phyloP scores from a whole-genome alignment of 257 asterid genomes.

The Cruciata laevipes region DNA sequence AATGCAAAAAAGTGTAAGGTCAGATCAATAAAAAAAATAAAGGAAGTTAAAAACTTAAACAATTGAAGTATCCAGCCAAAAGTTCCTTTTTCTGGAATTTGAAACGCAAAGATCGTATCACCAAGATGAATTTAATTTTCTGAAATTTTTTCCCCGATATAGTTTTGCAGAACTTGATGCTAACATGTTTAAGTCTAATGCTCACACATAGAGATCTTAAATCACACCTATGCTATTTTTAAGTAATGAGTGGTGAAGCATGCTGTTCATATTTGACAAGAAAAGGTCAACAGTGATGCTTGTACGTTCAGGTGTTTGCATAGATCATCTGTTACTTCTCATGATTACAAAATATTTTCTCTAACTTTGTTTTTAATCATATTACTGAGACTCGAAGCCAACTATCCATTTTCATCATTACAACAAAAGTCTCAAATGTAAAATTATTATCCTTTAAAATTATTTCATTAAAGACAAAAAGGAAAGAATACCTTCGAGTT shows the following conservation, averaged over 20 bases:
- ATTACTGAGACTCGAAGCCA: neutral
- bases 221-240: neutral
- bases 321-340: neutral
- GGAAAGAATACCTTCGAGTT: neutral
- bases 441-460: neutral
- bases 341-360: neutral
- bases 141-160: neutral
- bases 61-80: neutral
- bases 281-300: neutral
- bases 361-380: neutral
- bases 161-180: neutral
- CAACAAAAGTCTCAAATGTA: neutral
- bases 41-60: neutral
- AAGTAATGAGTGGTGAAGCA: too few species aligned
- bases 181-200: neutral
- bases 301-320: neutral
- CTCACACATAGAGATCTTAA: neutral
- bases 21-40: neutral
- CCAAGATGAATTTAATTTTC: neutral
- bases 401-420: neutral
- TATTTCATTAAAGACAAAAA: neutral
- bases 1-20: neutral
- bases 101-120: neutral
- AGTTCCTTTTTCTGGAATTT: neutral
- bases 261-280: neutral